Evolutionary conservation across 148 eudicot species (phyloP).

Genomic region (Camellia sinensis): DNA sequence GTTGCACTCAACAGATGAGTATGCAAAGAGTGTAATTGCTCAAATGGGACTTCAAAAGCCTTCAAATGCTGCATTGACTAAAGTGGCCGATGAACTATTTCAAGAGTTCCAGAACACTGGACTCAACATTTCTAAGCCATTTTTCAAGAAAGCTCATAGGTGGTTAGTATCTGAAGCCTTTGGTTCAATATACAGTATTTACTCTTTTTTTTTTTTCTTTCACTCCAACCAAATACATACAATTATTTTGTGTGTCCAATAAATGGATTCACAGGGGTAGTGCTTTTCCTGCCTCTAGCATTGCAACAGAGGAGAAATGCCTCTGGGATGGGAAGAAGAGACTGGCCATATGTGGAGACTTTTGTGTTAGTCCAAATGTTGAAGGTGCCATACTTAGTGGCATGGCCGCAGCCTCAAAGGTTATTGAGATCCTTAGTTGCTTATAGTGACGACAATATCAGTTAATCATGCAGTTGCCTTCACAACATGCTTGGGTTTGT

Average conservation of each 20-base stretch:
- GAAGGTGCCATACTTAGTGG: conserved; percentile 93
- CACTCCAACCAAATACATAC: not conserved
- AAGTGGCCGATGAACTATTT: conserved; percentile 70
- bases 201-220: not conserved
- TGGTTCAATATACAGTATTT: not conserved
- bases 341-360: conserved; percentile 86
- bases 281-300: conserved; percentile 75
- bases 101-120: conserved; percentile 69
- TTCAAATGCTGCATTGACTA: conserved; percentile 47
- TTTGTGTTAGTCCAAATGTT: conserved; percentile 81
- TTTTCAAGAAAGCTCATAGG: conserved; percentile 88
- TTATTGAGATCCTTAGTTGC: conserved; percentile 39
- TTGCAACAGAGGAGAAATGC: conserved; percentile 74
- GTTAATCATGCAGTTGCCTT: conserved; percentile 3
- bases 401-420: conserved; percentile 76
- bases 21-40: conserved; percentile 67
- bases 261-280: conserved; percentile 62
- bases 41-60: conserved; percentile 73
- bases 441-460: conserved; percentile 15
- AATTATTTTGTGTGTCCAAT: not conserved
- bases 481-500: not conserved
- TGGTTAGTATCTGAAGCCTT: conserved; percentile 53
- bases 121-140: conserved; percentile 61
- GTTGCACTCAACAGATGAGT: conserved; percentile 76
- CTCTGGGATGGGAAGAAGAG: conserved; percentile 61